Conservation (phyloP, 2,329 filamentous ascomycete species). For the Drechmeria coniospora region DNA sequence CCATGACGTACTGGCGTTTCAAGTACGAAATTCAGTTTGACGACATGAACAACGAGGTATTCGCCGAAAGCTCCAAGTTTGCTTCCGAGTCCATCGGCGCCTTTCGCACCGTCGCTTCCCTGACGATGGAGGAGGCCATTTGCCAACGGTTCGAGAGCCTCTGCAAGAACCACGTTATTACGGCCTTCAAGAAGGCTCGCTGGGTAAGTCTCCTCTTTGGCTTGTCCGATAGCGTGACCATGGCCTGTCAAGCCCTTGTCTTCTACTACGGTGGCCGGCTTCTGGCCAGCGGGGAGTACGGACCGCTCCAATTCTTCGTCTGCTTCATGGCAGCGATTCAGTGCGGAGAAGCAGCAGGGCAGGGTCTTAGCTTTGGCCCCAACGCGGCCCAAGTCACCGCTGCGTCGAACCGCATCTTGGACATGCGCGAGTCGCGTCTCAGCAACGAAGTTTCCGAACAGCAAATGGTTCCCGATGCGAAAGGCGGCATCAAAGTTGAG, state of each 20-base stretch:
- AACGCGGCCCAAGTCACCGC: slow-evolving; percentile 45
- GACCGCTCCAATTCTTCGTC: slow-evolving; percentile 31
- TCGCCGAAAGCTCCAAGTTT: slow-evolving; percentile 57
- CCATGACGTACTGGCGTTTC: slow-evolving; percentile 34
- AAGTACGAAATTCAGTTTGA: slow-evolving; percentile 52
- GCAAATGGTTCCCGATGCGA: slow-evolving; percentile 25
- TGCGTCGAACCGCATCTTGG: slow-evolving; percentile 44
- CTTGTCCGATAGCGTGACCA: slow-evolving; percentile 49
- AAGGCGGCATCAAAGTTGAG: slow-evolving; percentile 40
- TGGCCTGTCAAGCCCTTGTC: slow-evolving; percentile 47
- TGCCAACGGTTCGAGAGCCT: slow-evolving; percentile 43
- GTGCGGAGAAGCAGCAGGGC: slow-evolving; percentile 50
- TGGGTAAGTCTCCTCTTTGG: slow-evolving; percentile 51
- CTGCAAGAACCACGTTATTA: slow-evolving; percentile 40
- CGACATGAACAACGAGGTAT: slow-evolving; percentile 51
- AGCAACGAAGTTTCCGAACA: slow-evolving; percentile 14
- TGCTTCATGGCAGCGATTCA: slow-evolving; percentile 53
- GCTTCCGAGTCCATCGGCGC: slow-evolving; percentile 60
- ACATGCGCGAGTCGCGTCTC: slow-evolving; percentile 28
- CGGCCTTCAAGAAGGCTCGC: slow-evolving; percentile 45
- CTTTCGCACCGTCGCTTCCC: slow-evolving; percentile 54
- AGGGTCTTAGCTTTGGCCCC: slow-evolving; percentile 51
- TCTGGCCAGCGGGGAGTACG: slow-evolving; percentile 33
- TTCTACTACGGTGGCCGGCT: slow-evolving; percentile 54
- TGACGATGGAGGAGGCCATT: slow-evolving; percentile 56